phyloP scores from a whole-genome alignment of 192 early-diverging fungal species.

The Blastocladiella britannica region DNA sequence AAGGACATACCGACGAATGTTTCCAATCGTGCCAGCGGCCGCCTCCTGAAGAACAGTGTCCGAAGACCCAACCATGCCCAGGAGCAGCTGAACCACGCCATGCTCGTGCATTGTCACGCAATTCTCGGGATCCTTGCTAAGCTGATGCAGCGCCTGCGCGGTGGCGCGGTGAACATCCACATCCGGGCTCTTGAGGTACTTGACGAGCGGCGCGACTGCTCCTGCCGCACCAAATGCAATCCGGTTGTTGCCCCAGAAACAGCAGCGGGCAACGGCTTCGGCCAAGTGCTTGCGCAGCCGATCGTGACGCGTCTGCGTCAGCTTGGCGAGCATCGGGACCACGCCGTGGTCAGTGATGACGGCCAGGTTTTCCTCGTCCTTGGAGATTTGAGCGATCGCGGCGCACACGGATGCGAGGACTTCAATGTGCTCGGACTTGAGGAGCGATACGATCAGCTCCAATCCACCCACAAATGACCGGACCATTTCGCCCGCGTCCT shows the following conservation, averaged over 20 bases:
- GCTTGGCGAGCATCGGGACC: conserved; percentile 40
- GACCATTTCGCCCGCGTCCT: conserved; percentile 48
- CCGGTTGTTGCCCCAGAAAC: conserved; percentile 44
- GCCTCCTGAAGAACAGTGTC: conserved; percentile 37
- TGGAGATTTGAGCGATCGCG: conserved; percentile 45
- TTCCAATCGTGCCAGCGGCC: conserved; percentile 42
- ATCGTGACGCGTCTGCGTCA: conserved; percentile 35
- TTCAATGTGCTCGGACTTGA: conserved; percentile 34
- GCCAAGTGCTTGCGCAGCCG: conserved; percentile 35
- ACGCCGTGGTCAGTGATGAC: conserved; percentile 51
- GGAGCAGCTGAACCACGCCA: conserved; percentile 37
- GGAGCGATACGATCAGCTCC: conserved; percentile 39
- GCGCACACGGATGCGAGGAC: conserved; percentile 40
- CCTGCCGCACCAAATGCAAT: conserved; percentile 36
- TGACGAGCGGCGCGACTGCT: conserved; percentile 40
- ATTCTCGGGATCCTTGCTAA: conserved; percentile 48
- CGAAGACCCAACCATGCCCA: conserved; percentile 38
- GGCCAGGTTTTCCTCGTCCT: conserved; percentile 45
- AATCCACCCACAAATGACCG: conserved; percentile 45
- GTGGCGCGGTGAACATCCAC: conserved; percentile 38
- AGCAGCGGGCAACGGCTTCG: conserved; percentile 40
- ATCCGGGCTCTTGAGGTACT: conserved; percentile 37
- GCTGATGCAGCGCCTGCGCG: conserved; percentile 37
- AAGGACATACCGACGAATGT: conserved; percentile 28
- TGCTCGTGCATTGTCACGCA: conserved; percentile 50